Base-by-base conservation (phyloP, 2,329 filamentous ascomycete species). In the Paecilomyces fulvus region DNA sequence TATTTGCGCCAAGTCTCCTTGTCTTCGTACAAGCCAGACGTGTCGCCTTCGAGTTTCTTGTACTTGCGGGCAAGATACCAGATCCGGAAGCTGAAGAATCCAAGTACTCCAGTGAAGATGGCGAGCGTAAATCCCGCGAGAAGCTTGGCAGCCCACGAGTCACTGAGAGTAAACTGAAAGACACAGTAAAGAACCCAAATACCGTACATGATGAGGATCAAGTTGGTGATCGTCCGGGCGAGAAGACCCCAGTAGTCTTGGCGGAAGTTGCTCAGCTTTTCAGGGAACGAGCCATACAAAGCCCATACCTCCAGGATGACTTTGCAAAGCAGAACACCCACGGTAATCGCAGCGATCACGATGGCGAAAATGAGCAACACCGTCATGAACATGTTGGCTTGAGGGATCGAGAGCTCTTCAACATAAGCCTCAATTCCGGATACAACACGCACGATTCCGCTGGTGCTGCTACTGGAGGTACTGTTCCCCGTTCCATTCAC, bases 221-320 rank as follows among this genome's bases (percentile, higher is more conserved):
- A 80, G 62, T 89, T 89, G 49, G 91, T 95, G 66, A 97, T 88
- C 14, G 91, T 88, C 59, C 92, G 89, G 50, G 87, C 89, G 70
- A 99, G 87, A 55, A 91, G 85, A 63, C 89, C 88, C 94, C 94
- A 97, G 79, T 97, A 97, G 72, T 95, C 89, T 76, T 95, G 89
- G 62, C 94, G 88, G 82, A 97, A 97, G 50, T 88, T 86, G 14
- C 84, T 78, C 56, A 97, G 81, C 33, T 83, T 81, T 68, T 90
- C 80, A 11, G 94, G 92, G 68, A 97, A 95, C 58, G 79, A 89
- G 61, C 88, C 91, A 63, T 89, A 92, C n/a, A 96, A 78, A 14
- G 91, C 88, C 90, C 92, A 96, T 43, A 84, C 79, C 74, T 97
- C 94, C 53, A 99, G 83, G 53, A 96, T 84, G 57, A 95, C 85